Evolutionary conservation across 73 alveolate species (phyloP).

Genomic region (Paramecium tetraurelia): DNA sequence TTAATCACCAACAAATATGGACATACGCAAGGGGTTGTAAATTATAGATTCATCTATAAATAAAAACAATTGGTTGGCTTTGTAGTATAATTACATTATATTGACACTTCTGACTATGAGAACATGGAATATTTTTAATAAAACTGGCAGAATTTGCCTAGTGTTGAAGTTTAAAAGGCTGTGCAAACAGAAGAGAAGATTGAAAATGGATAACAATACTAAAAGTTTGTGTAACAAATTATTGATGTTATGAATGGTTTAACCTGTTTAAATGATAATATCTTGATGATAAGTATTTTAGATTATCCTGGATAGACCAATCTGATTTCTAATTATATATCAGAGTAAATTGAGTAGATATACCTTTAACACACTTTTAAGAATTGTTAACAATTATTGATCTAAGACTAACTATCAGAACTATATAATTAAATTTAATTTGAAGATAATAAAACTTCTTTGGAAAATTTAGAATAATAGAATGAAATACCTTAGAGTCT

Average conservation of each 20-base stretch:
- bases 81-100: not conserved
- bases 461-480: not conserved
- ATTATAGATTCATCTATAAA: not conserved
- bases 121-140: not conserved
- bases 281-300: not conserved
- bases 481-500: not conserved
- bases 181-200: not conserved
- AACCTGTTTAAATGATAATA: not conserved
- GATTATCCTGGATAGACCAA: not conserved
- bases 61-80: not conserved
- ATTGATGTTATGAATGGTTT: not conserved
- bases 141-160: not conserved
- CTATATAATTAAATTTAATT: not conserved
- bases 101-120: not conserved
- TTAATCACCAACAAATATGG: not conserved
- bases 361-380: not conserved
- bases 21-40: not conserved
- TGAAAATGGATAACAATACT: not conserved
- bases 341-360: not conserved
- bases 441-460: not conserved
- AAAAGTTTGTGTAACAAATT: not conserved
- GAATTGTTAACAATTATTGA: not conserved
- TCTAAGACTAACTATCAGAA: not conserved
- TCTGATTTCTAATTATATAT: not conserved
- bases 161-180: not conserved